phyloP scores from a whole-genome alignment of 768 basidiomycete genomes.

The Dendrothele bispora region DNA sequence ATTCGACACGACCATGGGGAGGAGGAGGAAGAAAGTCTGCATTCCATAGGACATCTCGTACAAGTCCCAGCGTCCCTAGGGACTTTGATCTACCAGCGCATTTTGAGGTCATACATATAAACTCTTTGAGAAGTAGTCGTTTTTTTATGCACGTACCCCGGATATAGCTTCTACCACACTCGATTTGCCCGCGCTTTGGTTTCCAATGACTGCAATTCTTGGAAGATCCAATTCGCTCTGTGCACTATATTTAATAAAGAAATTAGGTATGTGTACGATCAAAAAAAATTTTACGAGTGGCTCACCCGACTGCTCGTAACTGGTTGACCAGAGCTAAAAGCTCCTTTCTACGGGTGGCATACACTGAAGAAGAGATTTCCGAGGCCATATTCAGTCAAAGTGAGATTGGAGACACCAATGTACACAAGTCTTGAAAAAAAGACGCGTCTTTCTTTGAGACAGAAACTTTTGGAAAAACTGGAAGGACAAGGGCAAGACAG shows the following conservation, averaged over 20 bases:
- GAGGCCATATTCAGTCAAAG: constrained; percentile 2
- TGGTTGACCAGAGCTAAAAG: constrained; percentile 29
- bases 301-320: constrained; percentile 33
- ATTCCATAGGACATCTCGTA: constrained; percentile 41
- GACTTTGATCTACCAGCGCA: constrained; percentile 38
- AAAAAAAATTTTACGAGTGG: neutral
- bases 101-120: neutral
- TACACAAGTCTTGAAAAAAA: no score
- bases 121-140: constrained; percentile 8
- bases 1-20: constrained; percentile 37
- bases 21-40: constrained; percentile 24
- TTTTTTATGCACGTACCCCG: constrained; percentile 39
- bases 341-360: constrained; percentile 29
- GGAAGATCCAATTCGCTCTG: constrained; percentile 50
- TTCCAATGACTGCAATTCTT: constrained; percentile 50
- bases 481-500: no score
- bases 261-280: neutral
- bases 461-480: no score
- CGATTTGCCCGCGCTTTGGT: constrained; percentile 51
- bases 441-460: no score
- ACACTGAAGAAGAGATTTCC: constrained; percentile 7
- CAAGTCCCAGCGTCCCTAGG: constrained; percentile 51
- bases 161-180: constrained; percentile 51
- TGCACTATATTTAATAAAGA: constrained; percentile 24
- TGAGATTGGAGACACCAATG: no score